Evolutionary conservation across 2,329 filamentous ascomycete genomes (phyloP).

Genomic region (Penicillium oxalicum): DNA sequence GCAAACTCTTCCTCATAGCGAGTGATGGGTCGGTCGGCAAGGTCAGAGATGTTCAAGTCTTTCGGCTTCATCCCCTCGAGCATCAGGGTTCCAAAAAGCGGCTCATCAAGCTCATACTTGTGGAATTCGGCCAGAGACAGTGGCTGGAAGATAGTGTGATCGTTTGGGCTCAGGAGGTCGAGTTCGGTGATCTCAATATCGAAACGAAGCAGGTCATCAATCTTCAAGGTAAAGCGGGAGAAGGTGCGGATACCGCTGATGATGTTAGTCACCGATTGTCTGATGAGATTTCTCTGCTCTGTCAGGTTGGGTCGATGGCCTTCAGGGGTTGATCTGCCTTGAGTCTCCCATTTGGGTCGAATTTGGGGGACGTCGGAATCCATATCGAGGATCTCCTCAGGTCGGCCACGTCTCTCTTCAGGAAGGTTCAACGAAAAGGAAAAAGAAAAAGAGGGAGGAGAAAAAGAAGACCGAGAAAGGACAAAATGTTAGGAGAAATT

Average conservation of each 20-base stretch:
- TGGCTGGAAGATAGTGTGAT: conserved; percentile 1
- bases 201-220: background rate
- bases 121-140: background rate
- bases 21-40: background rate
- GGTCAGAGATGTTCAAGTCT: background rate
- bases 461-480: no score
- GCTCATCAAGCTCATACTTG: background rate
- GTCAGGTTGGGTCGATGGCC: background rate
- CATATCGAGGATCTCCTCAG: no score
- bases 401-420: no score
- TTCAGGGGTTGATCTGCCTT: background rate
- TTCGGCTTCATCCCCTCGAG: background rate
- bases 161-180: background rate
- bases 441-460: no score
- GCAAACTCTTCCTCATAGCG: background rate
- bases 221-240: background rate
- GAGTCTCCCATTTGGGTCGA: no score
- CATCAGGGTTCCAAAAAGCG: background rate
- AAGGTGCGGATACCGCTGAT: background rate
- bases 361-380: no score
- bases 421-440: no score
- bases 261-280: background rate
- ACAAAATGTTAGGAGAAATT: no score
- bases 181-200: background rate
- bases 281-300: background rate